Evolutionary conservation across 2,329 filamentous ascomycete species (phyloP), one percentile per base, ranked within the genome.

Genomic region (Hymenoscyphus scutula): DNA sequence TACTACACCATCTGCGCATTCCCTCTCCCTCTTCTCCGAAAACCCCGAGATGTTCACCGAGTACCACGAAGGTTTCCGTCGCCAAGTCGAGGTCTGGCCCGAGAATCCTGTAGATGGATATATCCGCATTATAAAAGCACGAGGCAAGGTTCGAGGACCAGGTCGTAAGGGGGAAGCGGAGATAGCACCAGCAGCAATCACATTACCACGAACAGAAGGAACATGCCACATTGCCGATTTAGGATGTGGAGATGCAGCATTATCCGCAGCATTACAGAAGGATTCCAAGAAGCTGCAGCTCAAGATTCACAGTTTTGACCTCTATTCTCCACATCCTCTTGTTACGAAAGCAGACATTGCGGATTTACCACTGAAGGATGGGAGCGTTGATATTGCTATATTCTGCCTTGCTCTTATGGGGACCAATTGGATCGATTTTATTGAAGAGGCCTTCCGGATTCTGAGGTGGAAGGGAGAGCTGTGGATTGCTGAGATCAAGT

Each of bases 341-440:
- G 90, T 99, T 66, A 97, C 91, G 1, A 86, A 89, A 65, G 92
- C 95, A 15, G 95, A 99, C 77, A 95, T 98, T 59, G 89, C 92
- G 32, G 84, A 89, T 64, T 80, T 99, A 1, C 94, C 94, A 0
- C 79, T 97, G 0, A 80, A 80, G 5, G 87, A 93, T 69, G 88
- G 86, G 53, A 87, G 84, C 65, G 87, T 92, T 65, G 92, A 99
- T 75, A 83, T 99, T 5, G 91, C 91, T 56, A 88, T 99, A 69
- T 98, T 98, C 81, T 99, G 95, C 76, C 84, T 99, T 34, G 95
- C 94, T 57, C 85, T 99, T 63, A 99, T 99, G 95, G 95, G 95
- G 73, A 99, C 95, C 61, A 99, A 99, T 79, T 99, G 95, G 94
- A 84, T 96, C 59, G 88, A 92, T 70, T 98, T 99, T 75, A 85